Conservation (phyloP, 129 eudicot genomes). For the Erigeron canadensis region DNA sequence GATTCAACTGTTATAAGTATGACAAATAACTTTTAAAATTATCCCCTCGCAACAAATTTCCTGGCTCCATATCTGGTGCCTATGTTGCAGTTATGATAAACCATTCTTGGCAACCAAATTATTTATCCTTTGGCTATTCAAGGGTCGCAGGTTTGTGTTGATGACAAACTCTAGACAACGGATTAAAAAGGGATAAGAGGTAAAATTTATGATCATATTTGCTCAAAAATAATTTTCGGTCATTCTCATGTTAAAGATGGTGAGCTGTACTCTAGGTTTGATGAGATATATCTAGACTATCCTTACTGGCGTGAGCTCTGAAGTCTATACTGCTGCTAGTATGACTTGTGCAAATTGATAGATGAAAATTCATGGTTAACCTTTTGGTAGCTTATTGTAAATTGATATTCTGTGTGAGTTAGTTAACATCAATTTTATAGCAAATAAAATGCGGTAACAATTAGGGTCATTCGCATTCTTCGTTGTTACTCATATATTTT, state of each 20-base stretch:
- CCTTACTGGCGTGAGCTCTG: constrained; percentile 27
- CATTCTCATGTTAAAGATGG: constrained; percentile 8
- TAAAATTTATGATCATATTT: constrained; percentile 21
- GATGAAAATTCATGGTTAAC: constrained; percentile 7
- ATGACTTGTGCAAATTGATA: constrained; percentile 23
- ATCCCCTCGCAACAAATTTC: too few species aligned
- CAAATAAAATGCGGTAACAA: too few species aligned
- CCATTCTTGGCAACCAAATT: constrained; percentile 93
- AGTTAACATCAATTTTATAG: too few species aligned
- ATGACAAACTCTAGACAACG: constrained; percentile 91
- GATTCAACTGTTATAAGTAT: too few species aligned
- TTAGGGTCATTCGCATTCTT: too few species aligned
- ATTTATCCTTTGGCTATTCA: constrained; percentile 95
- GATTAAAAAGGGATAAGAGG: constrained; percentile 88
- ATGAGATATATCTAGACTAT: constrained; percentile 13
- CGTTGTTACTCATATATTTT: too few species aligned
- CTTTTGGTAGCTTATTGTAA: too few species aligned
- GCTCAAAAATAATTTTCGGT: background rate
- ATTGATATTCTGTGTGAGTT: too few species aligned
- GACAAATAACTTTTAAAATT: too few species aligned
- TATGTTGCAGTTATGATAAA: constrained; percentile 94
- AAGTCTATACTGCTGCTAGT: constrained; percentile 1
- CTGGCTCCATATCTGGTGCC: too few species aligned
- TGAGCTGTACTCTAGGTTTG: constrained; percentile 20
- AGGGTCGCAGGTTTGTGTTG: constrained; percentile 96